phyloP scores from a whole-genome alignment of 202 grass and related monocot species.

The Panicum virgatum region DNA sequence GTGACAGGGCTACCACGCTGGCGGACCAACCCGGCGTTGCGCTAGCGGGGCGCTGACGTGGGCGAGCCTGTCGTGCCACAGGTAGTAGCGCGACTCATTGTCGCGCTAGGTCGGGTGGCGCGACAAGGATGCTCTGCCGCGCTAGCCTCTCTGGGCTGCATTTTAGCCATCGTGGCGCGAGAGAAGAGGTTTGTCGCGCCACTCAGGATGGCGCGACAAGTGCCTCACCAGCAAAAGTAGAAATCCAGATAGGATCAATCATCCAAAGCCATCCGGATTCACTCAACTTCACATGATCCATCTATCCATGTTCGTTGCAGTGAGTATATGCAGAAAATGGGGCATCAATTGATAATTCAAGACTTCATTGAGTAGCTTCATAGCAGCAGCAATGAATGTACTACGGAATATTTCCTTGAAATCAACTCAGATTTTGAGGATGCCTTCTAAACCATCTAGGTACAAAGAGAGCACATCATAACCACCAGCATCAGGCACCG shows the following conservation, averaged over 20 bases:
- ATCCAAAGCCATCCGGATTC: neutral
- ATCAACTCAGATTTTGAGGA: slow-evolving; percentile 10
- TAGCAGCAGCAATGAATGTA: neutral
- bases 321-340: slow-evolving; percentile 7
- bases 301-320: slow-evolving; percentile 4
- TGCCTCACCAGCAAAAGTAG: slow-evolving; percentile 18
- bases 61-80: too few relatives aligned
- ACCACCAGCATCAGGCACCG: slow-evolving; percentile 6
- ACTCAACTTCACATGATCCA: slow-evolving; percentile 4
- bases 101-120: too few relatives aligned
- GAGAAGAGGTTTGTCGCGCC: too few relatives aligned
- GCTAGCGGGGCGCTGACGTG: too few relatives aligned
- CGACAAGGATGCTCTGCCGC: too few relatives aligned
- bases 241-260: slow-evolving; percentile 16
- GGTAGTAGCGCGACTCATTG: too few relatives aligned
- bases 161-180: too few relatives aligned
- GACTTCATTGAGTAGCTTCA: slow-evolving; percentile 21
- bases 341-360: neutral
- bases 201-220: too few relatives aligned
- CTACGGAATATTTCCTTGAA: slow-evolving; percentile 4
- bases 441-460: slow-evolving; percentile 5
- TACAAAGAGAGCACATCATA: slow-evolving; percentile 19
- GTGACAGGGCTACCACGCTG: too few relatives aligned
- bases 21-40: too few relatives aligned
- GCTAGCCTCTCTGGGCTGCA: too few relatives aligned